Base-by-base conservation (phyloP, 208 protist species). In the Leishmania arabica region DNA sequence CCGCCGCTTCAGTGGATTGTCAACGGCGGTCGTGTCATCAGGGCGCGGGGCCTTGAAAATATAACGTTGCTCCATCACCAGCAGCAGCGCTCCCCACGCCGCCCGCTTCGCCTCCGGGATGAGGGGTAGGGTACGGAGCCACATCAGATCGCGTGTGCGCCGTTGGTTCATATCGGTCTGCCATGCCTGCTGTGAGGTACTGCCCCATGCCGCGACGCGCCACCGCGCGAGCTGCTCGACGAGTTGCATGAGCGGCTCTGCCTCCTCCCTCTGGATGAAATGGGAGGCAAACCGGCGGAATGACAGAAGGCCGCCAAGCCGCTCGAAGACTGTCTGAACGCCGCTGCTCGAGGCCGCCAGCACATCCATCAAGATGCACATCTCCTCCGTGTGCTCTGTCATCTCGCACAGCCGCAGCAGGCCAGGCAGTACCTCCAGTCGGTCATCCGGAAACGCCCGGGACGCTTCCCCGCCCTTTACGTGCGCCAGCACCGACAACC, bases 391-490 rank as follows among this genome's bases (percentile, higher is more conserved):
- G 65, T 80, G 79, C 40, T 92, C 85, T 9, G 90, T 90, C 56
- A 90, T 91, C 79, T 97, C 90, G 69, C 92, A 95, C 60, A 97
- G 83, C 2, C 90, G 90, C 75, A 94, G 90, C 76, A 97, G 89
- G 1, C 84, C 89, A 0, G 90, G 82, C 64, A 95, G 84, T 17
- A 84, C 84, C 69, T 88, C 70, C 21, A 85, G 72, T 47, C 91
- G 87, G 2, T 95, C 88, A 17, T 94, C 90, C 2, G 90, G 89
- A 80, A 95, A 95, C n/a, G 86, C 89, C 24, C 81, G 83, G 0
- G 68, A 79, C 9, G 85, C 80, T 27, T 86, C 87, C 1, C 87
- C 82, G 45, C 91, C 91, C 68, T 91, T 93, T 11, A 95, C 87
- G 77, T 92, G 91, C 9, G 87, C 86, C 24, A 97, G 84, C 62